These are phyloP conservation scores for Plasmodium gonderi DNA, from an alignment of 169 alveolate genomes.

Conservation along the genomic window DNA sequence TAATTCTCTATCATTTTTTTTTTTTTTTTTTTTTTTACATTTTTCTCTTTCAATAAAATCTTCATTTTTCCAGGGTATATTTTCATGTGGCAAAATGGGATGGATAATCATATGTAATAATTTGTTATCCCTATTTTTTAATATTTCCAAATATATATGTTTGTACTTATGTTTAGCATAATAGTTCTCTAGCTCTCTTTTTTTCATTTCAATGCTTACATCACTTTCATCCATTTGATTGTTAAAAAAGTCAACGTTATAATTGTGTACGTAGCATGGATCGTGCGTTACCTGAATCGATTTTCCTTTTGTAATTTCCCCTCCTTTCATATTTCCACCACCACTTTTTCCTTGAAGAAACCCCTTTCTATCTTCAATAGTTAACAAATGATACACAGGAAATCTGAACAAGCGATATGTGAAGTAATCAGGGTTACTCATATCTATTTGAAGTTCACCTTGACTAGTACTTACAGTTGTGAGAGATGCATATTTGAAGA, in stretches of 20 bases:
- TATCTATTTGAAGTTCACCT: slow-evolving; percentile 82
- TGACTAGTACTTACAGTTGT: slow-evolving; percentile 82
- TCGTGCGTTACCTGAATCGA: slow-evolving; percentile 7
- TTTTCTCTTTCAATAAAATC: slow-evolving; percentile 77
- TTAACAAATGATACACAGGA: slow-evolving; percentile 72
- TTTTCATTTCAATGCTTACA: slow-evolving; percentile 3
- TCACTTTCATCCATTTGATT: slow-evolving; percentile 56
- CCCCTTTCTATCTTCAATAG: not conserved
- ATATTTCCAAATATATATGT: slow-evolving; percentile 78
- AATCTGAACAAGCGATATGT: slow-evolving; percentile 75
- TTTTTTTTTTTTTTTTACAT: slow-evolving; percentile 76
- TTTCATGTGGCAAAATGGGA: slow-evolving; percentile 80
- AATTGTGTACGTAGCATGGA: slow-evolving; percentile 62
- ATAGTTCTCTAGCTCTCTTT: slow-evolving; percentile 34
- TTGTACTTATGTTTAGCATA: slow-evolving; percentile 56
- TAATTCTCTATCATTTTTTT: slow-evolving; percentile 65
- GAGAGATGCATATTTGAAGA: slow-evolving; percentile 78
- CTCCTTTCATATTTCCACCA: too few species aligned
- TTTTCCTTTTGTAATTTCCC: not conserved
- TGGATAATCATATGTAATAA: slow-evolving; percentile 76
- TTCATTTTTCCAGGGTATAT: slow-evolving; percentile 77
- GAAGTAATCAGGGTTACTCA: slow-evolving; percentile 77
- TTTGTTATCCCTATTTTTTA: slow-evolving; percentile 80
- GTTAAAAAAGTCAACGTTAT: slow-evolving; percentile 34
- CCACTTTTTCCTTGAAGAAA: not conserved